Evolutionary conservation across 2,329 filamentous ascomycete species (phyloP).

Genomic region (Xylaria multiplex): DNA sequence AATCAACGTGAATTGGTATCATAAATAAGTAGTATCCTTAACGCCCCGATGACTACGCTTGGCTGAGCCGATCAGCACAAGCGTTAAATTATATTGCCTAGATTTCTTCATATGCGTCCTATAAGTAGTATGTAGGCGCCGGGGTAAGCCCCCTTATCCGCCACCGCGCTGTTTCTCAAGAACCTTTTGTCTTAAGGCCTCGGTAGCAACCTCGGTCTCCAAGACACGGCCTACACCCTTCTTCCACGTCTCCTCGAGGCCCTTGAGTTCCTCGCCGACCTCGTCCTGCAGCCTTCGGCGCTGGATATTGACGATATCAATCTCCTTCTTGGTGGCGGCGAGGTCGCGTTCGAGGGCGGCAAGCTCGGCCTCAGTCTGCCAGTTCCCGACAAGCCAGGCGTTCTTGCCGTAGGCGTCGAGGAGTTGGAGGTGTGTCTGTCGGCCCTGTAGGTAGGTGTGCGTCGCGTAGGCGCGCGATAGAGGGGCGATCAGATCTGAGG

Average conservation of each 20-base stretch:
- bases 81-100: neutral
- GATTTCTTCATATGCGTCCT: neutral
- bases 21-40: conserved; percentile 28
- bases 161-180: conserved; percentile 67
- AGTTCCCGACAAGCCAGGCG: conserved; percentile 89
- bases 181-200: conserved; percentile 74
- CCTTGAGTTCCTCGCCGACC: conserved; percentile 75
- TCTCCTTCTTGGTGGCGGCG: conserved; percentile 70
- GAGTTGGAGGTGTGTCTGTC: conserved; percentile 70
- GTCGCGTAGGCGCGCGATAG: conserved; percentile 65
- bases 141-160: conserved; percentile 19
- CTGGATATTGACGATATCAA: conserved; percentile 77
- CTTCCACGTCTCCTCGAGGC: conserved; percentile 82
- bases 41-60: conserved; percentile 2
- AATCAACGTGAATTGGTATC: conserved; percentile 32
- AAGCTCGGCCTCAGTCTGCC: conserved; percentile 78
- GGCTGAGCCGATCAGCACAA: neutral
- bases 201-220: conserved; percentile 87
- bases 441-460: conserved; percentile 62
- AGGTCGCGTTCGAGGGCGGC: conserved; percentile 78
- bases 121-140: neutral
- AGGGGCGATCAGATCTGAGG: conserved; percentile 56
- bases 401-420: conserved; percentile 87
- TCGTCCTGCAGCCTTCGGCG: conserved; percentile 76
- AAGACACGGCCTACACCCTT: conserved; percentile 80